Percentiles rank a stretch among this genome's conserved stretches.
Evolutionary conservation across 257 asterid species (phyloP).

Genomic region (Cordia subcordata): DNA sequence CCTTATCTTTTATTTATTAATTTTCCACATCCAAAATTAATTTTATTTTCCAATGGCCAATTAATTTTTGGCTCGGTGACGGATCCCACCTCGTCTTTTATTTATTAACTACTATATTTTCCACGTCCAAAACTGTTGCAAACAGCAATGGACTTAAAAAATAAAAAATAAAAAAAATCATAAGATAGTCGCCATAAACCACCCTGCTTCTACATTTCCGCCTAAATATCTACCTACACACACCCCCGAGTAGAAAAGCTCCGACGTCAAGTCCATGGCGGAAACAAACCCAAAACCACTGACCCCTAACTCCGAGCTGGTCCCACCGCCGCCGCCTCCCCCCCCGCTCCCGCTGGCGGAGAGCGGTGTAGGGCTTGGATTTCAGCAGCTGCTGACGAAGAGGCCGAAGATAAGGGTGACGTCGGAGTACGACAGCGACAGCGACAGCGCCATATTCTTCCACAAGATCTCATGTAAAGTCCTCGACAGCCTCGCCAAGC

Average conservation of each 20-base stretch:
- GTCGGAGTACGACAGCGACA: constrained; percentile 91
- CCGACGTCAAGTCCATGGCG: neutral
- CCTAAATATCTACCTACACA: neutral
- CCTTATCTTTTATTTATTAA: no score
- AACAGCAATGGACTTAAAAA: no score
- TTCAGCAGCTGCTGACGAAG: constrained; percentile 3
- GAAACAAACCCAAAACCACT: neutral
- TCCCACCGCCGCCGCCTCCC: constrained; percentile 7
- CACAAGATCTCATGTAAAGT: constrained; percentile 75
- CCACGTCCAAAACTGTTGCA: no score
- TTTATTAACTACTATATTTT: no score
- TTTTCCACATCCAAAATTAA: no score
- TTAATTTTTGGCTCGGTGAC: no score
- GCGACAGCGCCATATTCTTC: constrained; percentile 68
- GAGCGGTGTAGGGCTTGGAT: neutral
- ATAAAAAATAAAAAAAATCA: neutral
- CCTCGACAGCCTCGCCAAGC: constrained; percentile 61
- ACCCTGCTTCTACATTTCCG: neutral
- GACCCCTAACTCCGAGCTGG: neutral
- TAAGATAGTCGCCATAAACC: neutral
- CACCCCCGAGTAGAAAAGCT: no score
- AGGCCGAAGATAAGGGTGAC: constrained; percentile 82
- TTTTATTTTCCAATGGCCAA: no score
- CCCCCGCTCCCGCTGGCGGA: neutral
- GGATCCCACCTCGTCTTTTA: no score